Evolutionary conservation across 495 filamentous ascomycete genomes (phyloP).

Genomic region (Aspergillus sparsus): DNA sequence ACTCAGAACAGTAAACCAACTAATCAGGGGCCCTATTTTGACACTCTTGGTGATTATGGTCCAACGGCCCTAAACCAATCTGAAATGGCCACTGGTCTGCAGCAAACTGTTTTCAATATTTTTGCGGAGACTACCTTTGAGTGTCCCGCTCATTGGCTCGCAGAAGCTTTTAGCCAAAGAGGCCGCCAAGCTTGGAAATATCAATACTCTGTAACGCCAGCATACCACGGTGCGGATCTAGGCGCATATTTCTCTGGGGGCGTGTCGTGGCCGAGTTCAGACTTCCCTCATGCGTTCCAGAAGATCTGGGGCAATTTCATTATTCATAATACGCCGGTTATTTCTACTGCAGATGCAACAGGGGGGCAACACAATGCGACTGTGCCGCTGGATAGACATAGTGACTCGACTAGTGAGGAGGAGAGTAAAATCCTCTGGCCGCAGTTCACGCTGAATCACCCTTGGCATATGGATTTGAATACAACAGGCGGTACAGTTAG

Average conservation of each 20-base stretch:
- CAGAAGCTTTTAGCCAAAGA: conserved; percentile 52
- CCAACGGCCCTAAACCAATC: conserved; percentile 51
- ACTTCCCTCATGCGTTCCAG: conserved; percentile 26
- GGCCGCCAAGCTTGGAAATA: conserved; percentile 51
- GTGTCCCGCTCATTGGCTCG: conserved; percentile 66
- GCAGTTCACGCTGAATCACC: conserved; percentile 3
- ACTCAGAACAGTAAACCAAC: conserved; percentile 23
- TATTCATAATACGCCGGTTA: conserved; percentile 49
- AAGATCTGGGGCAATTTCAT: conserved; percentile 55
- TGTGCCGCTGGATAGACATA: conserved; percentile 6
- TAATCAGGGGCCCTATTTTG: conserved; percentile 33
- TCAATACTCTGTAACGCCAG: conserved; percentile 61
- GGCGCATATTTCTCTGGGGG: conserved; percentile 49
- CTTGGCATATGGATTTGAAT: conserved; percentile 26
- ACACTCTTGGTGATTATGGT: conserved; percentile 45
- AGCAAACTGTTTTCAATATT: conserved; percentile 43
- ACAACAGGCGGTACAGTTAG: conserved; percentile 23
- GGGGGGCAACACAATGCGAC: conserved; percentile 15
- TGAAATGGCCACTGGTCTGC: conserved; percentile 51
- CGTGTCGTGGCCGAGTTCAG: conserved; percentile 11
- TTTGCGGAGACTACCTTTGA: conserved; percentile 62
- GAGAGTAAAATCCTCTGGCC: conserved; percentile 17
- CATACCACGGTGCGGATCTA: conserved; percentile 59
- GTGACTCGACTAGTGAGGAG: too few species aligned
- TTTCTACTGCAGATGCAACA: conserved; percentile 20